Conservation (phyloP, 768 basidiomycete genomes). For the Leccinum variicolor region DNA sequence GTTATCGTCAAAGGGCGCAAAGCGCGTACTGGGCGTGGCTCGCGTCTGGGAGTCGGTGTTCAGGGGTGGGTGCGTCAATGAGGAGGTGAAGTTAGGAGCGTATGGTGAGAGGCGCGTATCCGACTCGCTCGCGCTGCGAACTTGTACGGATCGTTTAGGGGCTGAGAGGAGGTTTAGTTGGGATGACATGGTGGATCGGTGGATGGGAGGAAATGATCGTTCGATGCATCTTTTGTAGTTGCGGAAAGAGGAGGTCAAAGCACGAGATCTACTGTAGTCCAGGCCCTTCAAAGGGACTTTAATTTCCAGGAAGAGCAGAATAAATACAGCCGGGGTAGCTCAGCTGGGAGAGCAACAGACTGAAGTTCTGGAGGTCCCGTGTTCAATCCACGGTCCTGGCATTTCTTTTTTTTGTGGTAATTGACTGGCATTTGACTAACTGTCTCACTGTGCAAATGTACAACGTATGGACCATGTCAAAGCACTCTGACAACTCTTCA, state of each 20-base stretch:
- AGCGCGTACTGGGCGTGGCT: neutral
- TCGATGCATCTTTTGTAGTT: conserved; percentile 7
- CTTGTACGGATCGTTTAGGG: neutral
- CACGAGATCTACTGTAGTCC: neutral
- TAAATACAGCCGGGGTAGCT: conserved; percentile 53
- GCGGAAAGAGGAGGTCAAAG: conserved; percentile 3
- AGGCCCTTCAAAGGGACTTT: neutral
- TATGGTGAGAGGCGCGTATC: neutral
- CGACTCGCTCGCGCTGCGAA: neutral
- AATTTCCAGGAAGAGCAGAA: fast-evolving
- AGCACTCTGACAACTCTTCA: conserved; percentile 14
- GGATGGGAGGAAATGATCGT: neutral
- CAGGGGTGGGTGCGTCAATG: neutral
- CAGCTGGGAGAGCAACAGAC: conserved; percentile 77
- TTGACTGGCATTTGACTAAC: neutral
- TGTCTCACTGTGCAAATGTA: neutral
- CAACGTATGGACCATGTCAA: neutral
- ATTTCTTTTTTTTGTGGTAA: conserved; percentile 31
- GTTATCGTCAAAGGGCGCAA: conserved; percentile 12
- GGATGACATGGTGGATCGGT: neutral
- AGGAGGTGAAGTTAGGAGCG: neutral
- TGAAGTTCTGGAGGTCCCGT: conserved; percentile 78
- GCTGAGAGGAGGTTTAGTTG: neutral
- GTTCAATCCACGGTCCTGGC: conserved; percentile 80
- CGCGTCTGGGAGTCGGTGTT: neutral